These are phyloP conservation scores for Phytophthora sp. DNA, from an alignment of 352 stramenopile genomes.

Conservation along the genomic window DNA sequence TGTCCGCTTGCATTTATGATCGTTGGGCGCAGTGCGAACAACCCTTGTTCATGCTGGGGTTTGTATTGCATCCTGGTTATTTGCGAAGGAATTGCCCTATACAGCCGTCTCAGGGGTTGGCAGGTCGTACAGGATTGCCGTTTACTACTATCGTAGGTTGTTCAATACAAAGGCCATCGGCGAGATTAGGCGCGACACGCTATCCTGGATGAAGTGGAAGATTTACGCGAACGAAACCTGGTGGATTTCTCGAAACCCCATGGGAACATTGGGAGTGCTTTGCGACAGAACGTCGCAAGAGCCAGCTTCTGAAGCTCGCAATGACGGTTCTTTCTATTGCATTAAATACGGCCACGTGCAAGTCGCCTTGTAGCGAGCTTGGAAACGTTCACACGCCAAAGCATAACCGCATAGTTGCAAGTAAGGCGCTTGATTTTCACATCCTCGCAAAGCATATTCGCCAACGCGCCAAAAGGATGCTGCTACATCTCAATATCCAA, in stretches of 20 bases:
- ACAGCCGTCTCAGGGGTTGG: neutral
- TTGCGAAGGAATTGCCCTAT: too few relatives aligned
- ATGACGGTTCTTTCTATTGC: neutral
- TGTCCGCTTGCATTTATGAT: too few relatives aligned
- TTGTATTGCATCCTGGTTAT: too few relatives aligned
- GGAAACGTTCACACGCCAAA: neutral
- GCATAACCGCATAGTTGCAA: neutral
- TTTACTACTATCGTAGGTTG: constrained; percentile 6
- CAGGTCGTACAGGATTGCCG: neutral
- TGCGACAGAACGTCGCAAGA: neutral
- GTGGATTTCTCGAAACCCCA: neutral
- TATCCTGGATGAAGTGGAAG: neutral
- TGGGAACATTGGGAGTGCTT: neutral
- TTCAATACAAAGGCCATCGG: neutral
- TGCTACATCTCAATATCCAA: too few relatives aligned
- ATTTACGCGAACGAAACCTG: neutral
- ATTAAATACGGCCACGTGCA: neutral
- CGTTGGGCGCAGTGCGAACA: too few relatives aligned
- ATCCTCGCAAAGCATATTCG: neutral
- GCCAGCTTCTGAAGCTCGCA: neutral
- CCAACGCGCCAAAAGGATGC: neutral
- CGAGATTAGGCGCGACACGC: neutral
- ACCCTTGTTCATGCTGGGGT: too few relatives aligned
- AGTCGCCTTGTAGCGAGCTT: neutral
- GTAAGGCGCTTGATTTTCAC: neutral